Percentiles rank a stretch among this genome's conserved stretches.
phyloP scores from a whole-genome alignment of 2,329 filamentous ascomycete species.

The Sphaerulina populicola region DNA sequence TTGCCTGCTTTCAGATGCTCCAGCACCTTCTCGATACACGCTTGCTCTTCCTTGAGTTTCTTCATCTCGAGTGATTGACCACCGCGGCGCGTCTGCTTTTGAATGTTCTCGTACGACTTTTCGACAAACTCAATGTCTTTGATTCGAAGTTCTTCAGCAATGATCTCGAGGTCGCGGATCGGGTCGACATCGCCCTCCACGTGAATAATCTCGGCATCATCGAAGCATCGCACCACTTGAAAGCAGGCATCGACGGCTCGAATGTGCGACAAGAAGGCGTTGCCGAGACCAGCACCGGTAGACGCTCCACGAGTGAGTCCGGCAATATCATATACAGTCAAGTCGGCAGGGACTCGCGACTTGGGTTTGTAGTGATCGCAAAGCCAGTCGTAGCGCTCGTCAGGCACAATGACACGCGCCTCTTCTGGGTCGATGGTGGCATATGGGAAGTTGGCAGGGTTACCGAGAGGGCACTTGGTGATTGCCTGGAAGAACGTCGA shows the following conservation, averaged over 20 bases:
- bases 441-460: conserved; percentile 98
- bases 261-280: conserved; percentile 97
- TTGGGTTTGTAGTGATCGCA: conserved; percentile 96
- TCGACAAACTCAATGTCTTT: conserved; percentile 99
- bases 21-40: conserved; percentile 83
- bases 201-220: conserved; percentile 98
- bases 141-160: conserved; percentile 88
- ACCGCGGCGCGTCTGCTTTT: conserved; percentile 90
- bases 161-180: conserved; percentile 86
- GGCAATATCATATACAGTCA: conserved; percentile 98
- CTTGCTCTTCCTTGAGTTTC: conserved; percentile 90
- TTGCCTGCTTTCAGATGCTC: conserved; percentile 78
- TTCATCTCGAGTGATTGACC: conserved; percentile 96
- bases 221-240: conserved; percentile 49
- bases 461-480: conserved; percentile 93
- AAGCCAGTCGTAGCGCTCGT: conserved; percentile 93
- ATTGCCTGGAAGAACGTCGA: conserved; percentile 99
- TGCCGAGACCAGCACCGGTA: conserved; percentile 93
- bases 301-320: conserved; percentile 93
- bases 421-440: conserved; percentile 99
- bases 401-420: conserved; percentile 91
- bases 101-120: conserved; percentile 83
- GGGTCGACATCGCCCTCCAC: conserved; percentile 98
- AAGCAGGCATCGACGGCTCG: conserved; percentile 54
- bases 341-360: conserved; percentile 88